These are phyloP conservation scores for Balansia obtecta DNA, from an alignment of 2,329 filamentous ascomycete genomes.

Conservation along the genomic window DNA sequence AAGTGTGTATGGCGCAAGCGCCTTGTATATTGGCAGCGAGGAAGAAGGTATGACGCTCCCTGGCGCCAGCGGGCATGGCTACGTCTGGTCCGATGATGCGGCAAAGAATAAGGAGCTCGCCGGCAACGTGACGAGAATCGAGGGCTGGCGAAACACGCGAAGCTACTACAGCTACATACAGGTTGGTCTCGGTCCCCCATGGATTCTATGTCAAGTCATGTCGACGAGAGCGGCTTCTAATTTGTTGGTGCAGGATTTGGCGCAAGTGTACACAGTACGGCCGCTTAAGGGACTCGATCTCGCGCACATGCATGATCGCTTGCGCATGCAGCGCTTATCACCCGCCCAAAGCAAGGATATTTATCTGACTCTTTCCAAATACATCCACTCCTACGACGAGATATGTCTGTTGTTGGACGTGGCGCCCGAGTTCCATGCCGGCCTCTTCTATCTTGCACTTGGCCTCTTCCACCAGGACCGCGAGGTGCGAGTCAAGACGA, in stretches of 20 bases:
- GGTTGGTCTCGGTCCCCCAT: constrained; percentile 28
- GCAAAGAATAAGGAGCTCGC: constrained; percentile 76
- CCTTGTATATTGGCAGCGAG: constrained; percentile 71
- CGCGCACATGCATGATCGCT: constrained; percentile 82
- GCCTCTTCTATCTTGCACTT: constrained; percentile 80
- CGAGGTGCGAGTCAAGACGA: constrained; percentile 65
- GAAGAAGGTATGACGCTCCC: constrained; percentile 48
- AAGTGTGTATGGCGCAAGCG: constrained; percentile 83
- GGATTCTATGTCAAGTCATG: no score
- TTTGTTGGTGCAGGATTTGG: constrained; percentile 40
- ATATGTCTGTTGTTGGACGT: constrained; percentile 75
- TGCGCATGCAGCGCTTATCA: constrained; percentile 69
- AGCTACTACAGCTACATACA: constrained; percentile 95
- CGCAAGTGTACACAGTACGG: constrained; percentile 48
- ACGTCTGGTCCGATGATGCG: constrained; percentile 82
- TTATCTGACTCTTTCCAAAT: constrained; percentile 66
- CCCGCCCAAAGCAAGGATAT: constrained; percentile 69
- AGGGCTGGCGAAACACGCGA: constrained; percentile 91
- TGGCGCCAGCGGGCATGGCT: constrained; percentile 70
- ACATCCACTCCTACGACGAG: constrained; percentile 69
- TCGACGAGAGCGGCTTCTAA: background rate
- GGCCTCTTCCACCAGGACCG: constrained; percentile 83
- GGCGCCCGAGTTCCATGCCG: constrained; percentile 74
- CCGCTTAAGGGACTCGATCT: constrained; percentile 75
- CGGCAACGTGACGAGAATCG: constrained; percentile 83